Percentiles rank a stretch among this genome's conserved stretches.
Evolutionary conservation across 2,329 filamentous ascomycete genomes (phyloP).

Genomic region (Alternaria conjuncta): DNA sequence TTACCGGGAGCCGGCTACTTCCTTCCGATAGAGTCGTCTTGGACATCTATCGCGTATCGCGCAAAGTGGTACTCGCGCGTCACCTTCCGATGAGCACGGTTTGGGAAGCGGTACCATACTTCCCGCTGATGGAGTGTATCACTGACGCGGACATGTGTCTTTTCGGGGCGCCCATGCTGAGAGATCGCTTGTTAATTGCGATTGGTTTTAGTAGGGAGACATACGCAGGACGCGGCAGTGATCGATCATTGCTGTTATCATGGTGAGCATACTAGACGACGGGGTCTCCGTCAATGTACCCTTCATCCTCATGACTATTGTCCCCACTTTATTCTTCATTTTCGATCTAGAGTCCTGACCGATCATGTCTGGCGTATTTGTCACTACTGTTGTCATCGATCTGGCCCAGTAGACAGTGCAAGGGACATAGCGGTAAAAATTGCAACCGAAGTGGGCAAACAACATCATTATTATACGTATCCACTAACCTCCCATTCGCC

Average conservation of each 20-base stretch:
- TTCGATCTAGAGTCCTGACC: background rate
- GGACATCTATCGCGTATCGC: slow-evolving; percentile 35
- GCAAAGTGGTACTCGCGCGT: slow-evolving; percentile 29
- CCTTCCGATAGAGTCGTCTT: slow-evolving; percentile 39
- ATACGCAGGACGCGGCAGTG: slow-evolving; percentile 2
- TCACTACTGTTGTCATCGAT: background rate
- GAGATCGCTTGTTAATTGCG: slow-evolving; percentile 10
- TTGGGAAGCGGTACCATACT: slow-evolving; percentile 19
- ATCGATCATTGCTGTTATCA: background rate
- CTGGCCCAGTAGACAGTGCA: background rate
- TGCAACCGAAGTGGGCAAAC: background rate
- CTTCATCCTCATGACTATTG: background rate
- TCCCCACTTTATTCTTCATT: background rate
- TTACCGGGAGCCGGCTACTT: background rate
- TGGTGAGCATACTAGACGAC: background rate
- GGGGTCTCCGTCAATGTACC: background rate
- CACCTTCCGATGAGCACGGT: slow-evolving; percentile 37
- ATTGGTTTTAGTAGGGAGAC: slow-evolving; percentile 20
- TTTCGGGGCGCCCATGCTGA: slow-evolving; percentile 22
- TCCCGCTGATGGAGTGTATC: background rate
- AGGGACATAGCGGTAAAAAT: background rate
- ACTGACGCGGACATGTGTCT: slow-evolving; percentile 4
- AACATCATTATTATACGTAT: background rate
- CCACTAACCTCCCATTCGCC: background rate
- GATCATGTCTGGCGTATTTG: background rate